Evolutionary conservation across 164 flowering plant species (phyloP), one percentile per base, ranked within the genome.

Genomic region (Tinospora cordifolia): DNA sequence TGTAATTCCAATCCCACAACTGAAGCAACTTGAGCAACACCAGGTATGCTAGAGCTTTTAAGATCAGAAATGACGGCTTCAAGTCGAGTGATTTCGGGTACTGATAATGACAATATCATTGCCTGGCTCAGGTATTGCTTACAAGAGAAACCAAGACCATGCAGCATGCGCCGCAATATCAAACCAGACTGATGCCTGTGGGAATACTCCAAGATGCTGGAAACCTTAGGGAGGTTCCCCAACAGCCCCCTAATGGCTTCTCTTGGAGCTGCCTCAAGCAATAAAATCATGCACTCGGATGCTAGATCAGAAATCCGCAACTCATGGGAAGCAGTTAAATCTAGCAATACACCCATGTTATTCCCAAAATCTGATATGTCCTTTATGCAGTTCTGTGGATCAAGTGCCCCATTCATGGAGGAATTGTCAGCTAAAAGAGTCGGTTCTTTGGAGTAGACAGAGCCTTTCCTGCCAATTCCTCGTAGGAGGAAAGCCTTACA

Each of bases 241-340:
- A 94, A 81, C 36, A 94, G 78, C 24, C 90, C 88, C 12, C 84
- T 85, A 1, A 96, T 86, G 66, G 87, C 96, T 79, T 93, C 98
- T 76, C 97, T 88, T 54, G 96, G 89, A 65, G 95, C 90, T 47
- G 85, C 92, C 84, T 81, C 87, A 24, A 92, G 79, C 74, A 89
- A 73, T 79, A 94, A 71, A 38, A 87, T 80, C 51, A 89, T 74
- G 75, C 97, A 92, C 69, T 94, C 97, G 2, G 99, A 94, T 72
- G 97, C 97, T 71, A 94, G 72, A 77, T 90, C 93, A 44, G 92
- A 83, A 71, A 83, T 49, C 72, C 69, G 81, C 57, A 72, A 71
- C 72, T 84, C 90, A 11, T 47, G 54, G 22, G 72, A 78, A 6
- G 75, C 78, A 74, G 83, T 82, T 75, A 94, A 74, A 70, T 92